These are phyloP conservation scores for Violaceomyces palustris DNA, from an alignment of 1,284 basidiomycete genomes.

Conservation along the genomic window DNA sequence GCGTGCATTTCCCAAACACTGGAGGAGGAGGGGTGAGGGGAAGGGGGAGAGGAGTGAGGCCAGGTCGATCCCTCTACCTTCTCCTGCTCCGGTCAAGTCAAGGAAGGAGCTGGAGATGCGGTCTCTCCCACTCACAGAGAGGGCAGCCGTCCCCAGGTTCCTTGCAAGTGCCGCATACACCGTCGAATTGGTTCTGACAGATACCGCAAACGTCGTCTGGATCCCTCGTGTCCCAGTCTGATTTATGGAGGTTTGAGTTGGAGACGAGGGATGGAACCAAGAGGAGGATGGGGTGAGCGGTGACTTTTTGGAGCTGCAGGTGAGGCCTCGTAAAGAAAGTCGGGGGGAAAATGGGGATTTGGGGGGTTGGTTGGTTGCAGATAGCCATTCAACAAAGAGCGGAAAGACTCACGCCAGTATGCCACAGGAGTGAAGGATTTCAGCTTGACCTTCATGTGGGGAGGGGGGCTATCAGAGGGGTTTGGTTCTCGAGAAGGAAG, in stretches of 20 bases:
- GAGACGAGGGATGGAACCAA: slow-evolving; percentile 59
- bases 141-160: slow-evolving; percentile 49
- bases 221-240: slow-evolving; percentile 51
- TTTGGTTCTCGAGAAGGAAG: no score
- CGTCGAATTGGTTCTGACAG: slow-evolving; percentile 52
- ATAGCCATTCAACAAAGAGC: neutral
- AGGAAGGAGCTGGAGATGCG: neutral
- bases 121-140: slow-evolving; percentile 22
- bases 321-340: neutral
- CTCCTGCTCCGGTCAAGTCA: no score
- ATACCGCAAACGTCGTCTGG: slow-evolving; percentile 52
- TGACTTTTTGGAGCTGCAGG: neutral
- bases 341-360: slow-evolving; percentile 1
- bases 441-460: slow-evolving; percentile 49
- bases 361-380: neutral
- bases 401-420: slow-evolving; percentile 44
- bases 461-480: neutral
- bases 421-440: slow-evolving; percentile 47
- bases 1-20: slow-evolving; percentile 51
- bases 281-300: slow-evolving; percentile 57
- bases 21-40: neutral
- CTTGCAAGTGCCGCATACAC: slow-evolving; percentile 47
- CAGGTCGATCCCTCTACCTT: neutral
- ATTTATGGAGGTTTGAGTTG: neutral
- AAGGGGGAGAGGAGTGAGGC: neutral